Percentiles rank a stretch among this genome's conserved stretches.
Evolutionary conservation across 2,329 filamentous ascomycete species (phyloP).

Genomic region (Alternaria triticina): DNA sequence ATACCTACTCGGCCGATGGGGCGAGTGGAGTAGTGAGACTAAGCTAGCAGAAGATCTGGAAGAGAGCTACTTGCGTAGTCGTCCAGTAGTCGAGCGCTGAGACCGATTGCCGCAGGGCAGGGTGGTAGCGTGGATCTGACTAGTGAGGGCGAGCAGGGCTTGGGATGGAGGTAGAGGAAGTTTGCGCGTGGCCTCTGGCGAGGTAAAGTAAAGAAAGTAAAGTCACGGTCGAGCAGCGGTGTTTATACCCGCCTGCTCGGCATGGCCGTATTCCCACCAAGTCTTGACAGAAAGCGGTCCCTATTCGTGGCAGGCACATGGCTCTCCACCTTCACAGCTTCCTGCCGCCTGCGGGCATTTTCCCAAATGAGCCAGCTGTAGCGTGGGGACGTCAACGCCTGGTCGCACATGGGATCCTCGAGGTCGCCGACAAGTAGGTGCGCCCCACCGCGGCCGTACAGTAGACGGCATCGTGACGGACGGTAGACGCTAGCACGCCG

Average conservation of each 20-base stretch:
- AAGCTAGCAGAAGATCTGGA: background rate
- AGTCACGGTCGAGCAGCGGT: background rate
- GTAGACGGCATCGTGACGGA: background rate
- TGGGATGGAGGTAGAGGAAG: background rate
- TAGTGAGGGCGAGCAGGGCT: background rate
- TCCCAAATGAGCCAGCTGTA: conserved; percentile 12
- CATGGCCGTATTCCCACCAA: background rate
- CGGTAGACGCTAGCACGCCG: background rate
- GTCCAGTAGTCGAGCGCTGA: background rate
- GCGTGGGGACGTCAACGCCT: conserved; percentile 16
- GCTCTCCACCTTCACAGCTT: conserved; percentile 4
- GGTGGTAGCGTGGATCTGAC: background rate
- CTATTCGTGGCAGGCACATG: conserved; percentile 7
- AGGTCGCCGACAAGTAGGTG: conserved; percentile 22
- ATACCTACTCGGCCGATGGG: background rate
- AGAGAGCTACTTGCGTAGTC: background rate
- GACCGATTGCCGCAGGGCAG: background rate
- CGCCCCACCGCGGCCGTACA: conserved; percentile 5
- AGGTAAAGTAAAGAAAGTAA: background rate
- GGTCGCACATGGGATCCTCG: conserved; percentile 28
- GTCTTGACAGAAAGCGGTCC: background rate
- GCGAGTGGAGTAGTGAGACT: background rate
- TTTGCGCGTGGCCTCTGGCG: background rate
- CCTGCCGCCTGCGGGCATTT: conserved; percentile 5
- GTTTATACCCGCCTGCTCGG: background rate